These are phyloP conservation scores for Hypoxylon sp. DNA, from an alignment of 2,329 filamentous ascomycete species.

Conservation along the genomic window DNA sequence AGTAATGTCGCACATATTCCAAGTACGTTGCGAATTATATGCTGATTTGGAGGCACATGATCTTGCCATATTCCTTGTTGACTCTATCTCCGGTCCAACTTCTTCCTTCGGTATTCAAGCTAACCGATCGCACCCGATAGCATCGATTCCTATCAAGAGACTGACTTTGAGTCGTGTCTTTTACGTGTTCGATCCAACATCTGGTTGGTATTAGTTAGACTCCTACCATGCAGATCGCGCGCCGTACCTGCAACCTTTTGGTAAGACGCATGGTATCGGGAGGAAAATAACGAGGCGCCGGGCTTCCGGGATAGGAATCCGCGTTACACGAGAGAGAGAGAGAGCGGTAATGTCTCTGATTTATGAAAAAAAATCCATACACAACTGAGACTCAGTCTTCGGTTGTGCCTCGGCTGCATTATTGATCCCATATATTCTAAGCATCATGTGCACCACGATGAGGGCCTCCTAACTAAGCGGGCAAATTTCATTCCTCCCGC, in stretches of 20 bases:
- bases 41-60: constrained; percentile 16
- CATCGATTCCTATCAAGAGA: constrained; percentile 3
- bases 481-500: constrained; percentile 12
- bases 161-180: constrained; percentile 6
- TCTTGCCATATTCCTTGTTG: constrained; percentile 14
- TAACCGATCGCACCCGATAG: not conserved
- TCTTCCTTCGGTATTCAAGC: constrained; percentile 1
- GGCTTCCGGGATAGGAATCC: constrained; percentile 30
- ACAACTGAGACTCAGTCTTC: constrained; percentile 10
- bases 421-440: constrained; percentile 12
- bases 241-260: constrained; percentile 25
- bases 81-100: constrained; percentile 7
- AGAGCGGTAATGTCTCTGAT: constrained; percentile 20
- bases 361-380: constrained; percentile 2
- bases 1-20: constrained; percentile 10
- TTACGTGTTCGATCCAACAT: not conserved
- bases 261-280: constrained; percentile 23
- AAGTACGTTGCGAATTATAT: constrained; percentile 15
- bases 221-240: constrained; percentile 25
- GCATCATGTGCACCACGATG: not conserved
- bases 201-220: not conserved
- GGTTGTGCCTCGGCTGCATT: constrained; percentile 21
- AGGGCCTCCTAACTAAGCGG: constrained; percentile 2
- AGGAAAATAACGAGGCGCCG: constrained; percentile 22
- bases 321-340: constrained; percentile 37